Evolutionary conservation across 2,329 filamentous ascomycete species (phyloP).

Genomic region (Ciborinia camelliae): DNA sequence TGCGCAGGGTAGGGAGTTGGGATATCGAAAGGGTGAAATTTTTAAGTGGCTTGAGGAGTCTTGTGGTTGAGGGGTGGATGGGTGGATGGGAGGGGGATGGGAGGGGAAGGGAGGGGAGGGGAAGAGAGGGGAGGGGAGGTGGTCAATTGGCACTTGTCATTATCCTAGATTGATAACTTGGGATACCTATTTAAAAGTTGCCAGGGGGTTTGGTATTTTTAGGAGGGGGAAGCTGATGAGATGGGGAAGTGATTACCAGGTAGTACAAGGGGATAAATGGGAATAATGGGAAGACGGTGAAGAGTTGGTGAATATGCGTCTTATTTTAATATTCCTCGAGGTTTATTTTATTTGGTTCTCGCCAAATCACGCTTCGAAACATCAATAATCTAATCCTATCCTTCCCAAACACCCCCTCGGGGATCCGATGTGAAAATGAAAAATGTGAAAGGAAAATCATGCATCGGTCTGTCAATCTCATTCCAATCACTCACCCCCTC

Average conservation of each 20-base stretch:
- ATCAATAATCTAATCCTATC: constrained; percentile 14
- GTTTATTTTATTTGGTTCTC: no score
- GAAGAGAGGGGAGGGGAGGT: neutral
- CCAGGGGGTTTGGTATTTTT: no score
- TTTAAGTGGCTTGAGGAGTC: neutral
- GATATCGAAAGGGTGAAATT: neutral
- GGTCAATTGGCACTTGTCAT: no score
- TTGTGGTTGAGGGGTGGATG: neutral
- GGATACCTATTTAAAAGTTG: no score
- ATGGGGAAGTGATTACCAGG: no score
- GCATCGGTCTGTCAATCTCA: constrained; percentile 32
- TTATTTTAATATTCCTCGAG: neutral
- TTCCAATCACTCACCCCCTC: constrained; percentile 25
- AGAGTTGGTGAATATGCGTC: no score
- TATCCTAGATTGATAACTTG: no score
- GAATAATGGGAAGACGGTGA: no score
- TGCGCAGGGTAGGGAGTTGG: neutral
- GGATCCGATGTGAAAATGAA: neutral
- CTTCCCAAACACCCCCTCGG: constrained; percentile 8
- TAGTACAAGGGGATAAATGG: no score
- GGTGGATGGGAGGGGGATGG: neutral
- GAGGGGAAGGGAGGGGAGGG: neutral
- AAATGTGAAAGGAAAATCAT: constrained; percentile 25
- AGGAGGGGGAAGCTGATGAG: no score
- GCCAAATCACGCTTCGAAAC: constrained; percentile 6